These are phyloP conservation scores for Moesziomyces antarcticus DNA, from an alignment of 1,284 basidiomycete species.

Conservation along the genomic window DNA sequence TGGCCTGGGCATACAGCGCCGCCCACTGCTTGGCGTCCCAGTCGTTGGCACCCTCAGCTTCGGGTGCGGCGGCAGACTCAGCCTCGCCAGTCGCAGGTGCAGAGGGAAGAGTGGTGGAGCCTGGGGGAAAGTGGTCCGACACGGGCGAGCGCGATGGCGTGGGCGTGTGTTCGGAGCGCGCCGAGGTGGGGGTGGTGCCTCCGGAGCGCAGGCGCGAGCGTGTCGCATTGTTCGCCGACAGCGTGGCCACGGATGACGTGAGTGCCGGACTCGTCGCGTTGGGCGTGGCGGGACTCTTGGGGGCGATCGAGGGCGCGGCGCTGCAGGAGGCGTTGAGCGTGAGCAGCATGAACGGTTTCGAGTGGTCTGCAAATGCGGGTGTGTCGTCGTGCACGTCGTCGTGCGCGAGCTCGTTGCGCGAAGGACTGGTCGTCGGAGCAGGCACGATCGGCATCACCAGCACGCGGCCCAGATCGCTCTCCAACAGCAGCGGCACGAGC, in stretches of 20 bases:
- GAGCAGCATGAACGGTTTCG: constrained; percentile 43
- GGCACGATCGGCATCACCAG: constrained; percentile 44
- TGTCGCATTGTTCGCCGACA: constrained; percentile 17
- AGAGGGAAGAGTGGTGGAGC: neutral
- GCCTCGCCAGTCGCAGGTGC: neutral
- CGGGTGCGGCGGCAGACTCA: neutral
- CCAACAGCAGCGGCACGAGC: constrained; percentile 32
- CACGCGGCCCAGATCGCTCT: constrained; percentile 35
- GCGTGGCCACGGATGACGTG: constrained; percentile 22
- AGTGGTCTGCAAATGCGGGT: neutral
- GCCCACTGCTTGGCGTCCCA: constrained; percentile 33
- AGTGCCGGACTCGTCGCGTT: constrained; percentile 6
- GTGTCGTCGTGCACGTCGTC: constrained; percentile 9
- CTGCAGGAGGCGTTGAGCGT: constrained; percentile 30
- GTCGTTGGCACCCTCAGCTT: neutral
- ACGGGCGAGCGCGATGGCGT: constrained; percentile 33
- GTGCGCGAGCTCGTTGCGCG: constrained; percentile 12
- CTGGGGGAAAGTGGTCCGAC: constrained; percentile 28
- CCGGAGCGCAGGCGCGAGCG: constrained; percentile 34
- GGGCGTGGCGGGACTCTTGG: constrained; percentile 8
- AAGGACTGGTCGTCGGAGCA: neutral
- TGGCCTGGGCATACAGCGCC: constrained; percentile 34
- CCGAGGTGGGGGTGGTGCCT: constrained; percentile 32
- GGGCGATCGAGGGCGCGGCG: neutral
- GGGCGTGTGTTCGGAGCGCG: constrained; percentile 12